These are phyloP conservation scores for Phytophthora europaea DNA, from an alignment of 352 stramenopile species.

Conservation along the genomic window DNA sequence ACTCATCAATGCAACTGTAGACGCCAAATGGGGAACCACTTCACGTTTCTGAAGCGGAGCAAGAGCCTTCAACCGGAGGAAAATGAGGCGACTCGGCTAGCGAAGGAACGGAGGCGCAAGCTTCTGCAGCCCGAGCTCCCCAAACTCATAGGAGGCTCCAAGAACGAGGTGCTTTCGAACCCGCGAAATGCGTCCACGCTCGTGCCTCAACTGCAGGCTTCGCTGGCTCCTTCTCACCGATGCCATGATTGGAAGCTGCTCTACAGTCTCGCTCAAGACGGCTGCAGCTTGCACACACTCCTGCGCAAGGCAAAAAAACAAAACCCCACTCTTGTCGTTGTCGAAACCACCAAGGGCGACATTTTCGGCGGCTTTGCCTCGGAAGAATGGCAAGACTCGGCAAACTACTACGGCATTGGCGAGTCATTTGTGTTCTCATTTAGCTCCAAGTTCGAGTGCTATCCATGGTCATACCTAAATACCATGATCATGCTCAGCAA, in stretches of 20 bases:
- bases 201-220: constrained; percentile 73
- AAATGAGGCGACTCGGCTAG: constrained; percentile 12
- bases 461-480: constrained; percentile 71
- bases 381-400: constrained; percentile 53
- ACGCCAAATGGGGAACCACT: constrained; percentile 23
- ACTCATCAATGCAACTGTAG: constrained; percentile 3
- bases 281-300: constrained; percentile 73
- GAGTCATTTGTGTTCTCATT: constrained; percentile 83
- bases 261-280: constrained; percentile 72
- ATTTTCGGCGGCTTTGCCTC: constrained; percentile 74
- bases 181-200: constrained; percentile 43
- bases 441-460: constrained; percentile 65
- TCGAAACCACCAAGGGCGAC: constrained; percentile 72
- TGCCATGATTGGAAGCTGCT: constrained; percentile 78
- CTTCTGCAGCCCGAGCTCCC: constrained; percentile 43
- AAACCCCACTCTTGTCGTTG: constrained; percentile 60
- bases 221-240: constrained; percentile 52
- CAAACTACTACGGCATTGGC: constrained; percentile 77
- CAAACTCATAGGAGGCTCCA: constrained; percentile 55
- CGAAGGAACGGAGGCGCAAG: constrained; percentile 33
- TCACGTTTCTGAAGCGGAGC: constrained; percentile 22
- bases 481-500: constrained; percentile 83
- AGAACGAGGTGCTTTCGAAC: constrained; percentile 62
- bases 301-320: constrained; percentile 52
- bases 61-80: constrained; percentile 20